phyloP scores from a whole-genome alignment of 2,329 filamentous ascomycete genomes.

The Colletotrichum destructivum region DNA sequence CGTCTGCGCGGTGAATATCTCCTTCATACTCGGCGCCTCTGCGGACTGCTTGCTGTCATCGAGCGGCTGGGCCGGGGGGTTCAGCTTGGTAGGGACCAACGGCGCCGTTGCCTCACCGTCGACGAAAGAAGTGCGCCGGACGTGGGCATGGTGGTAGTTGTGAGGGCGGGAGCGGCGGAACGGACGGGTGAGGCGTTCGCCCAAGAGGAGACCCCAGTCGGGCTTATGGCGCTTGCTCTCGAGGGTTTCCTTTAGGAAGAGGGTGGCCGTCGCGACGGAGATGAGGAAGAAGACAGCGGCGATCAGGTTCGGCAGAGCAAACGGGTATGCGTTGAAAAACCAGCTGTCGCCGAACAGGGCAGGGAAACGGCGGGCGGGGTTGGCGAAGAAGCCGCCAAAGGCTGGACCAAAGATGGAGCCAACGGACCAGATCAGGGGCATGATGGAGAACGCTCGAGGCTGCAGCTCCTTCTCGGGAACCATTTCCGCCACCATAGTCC shows the following conservation, averaged over 20 bases:
- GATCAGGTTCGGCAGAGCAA: slow-evolving; percentile 86
- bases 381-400: slow-evolving; percentile 89
- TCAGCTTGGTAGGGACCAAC: slow-evolving; percentile 59
- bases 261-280: slow-evolving; percentile 79
- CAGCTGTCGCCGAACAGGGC: slow-evolving; percentile 75
- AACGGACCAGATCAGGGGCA: slow-evolving; percentile 92
- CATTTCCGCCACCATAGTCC: slow-evolving; percentile 94
- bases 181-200: slow-evolving; percentile 71
- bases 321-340: slow-evolving; percentile 85
- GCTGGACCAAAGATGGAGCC: slow-evolving; percentile 90
- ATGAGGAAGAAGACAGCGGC: slow-evolving; percentile 83
- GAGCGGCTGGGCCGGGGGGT: slow-evolving; percentile 45
- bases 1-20: slow-evolving; percentile 83
- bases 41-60: slow-evolving; percentile 40
- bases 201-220: slow-evolving; percentile 84
- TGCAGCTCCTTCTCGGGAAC: slow-evolving; percentile 90
- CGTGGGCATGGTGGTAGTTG: slow-evolving; percentile 45
- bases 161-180: slow-evolving; percentile 48
- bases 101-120: slow-evolving; percentile 72
- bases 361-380: slow-evolving; percentile 83
- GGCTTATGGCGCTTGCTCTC: slow-evolving; percentile 76
- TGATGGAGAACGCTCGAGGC: slow-evolving; percentile 90
- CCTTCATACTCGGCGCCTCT: slow-evolving; percentile 59
- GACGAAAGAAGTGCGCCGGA: slow-evolving; percentile 64
- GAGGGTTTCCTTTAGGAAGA: slow-evolving; percentile 92